A percentile compares a stretch with the other conserved stretches of the same genome.
Conservation (phyloP, 2,329 filamentous ascomycete species). For the Neocucurbitaria cava region DNA sequence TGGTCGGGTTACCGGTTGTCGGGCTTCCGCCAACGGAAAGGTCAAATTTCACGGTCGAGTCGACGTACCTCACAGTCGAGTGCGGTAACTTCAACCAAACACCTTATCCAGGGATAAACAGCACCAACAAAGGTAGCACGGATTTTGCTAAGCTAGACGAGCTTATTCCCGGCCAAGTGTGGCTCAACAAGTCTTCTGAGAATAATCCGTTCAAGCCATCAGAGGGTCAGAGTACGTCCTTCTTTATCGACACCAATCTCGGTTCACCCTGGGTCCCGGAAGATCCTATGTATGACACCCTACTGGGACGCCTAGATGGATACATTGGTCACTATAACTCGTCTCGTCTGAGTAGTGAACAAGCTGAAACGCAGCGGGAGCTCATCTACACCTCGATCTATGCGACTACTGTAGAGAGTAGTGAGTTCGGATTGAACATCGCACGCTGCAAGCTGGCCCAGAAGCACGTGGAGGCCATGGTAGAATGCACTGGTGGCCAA, state of each 20-base stretch:
- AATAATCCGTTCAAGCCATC: constrained; percentile 17
- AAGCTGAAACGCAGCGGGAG: constrained; percentile 7
- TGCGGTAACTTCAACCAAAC: constrained; percentile 21
- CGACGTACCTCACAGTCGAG: constrained; percentile 24
- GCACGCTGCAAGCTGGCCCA: constrained; percentile 27
- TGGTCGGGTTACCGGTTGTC: constrained; percentile 40
- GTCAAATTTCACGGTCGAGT: constrained; percentile 29
- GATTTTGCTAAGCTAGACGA: constrained; percentile 24
- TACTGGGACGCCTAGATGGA: constrained; percentile 22
- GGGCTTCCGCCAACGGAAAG: constrained; percentile 13
- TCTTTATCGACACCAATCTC: constrained; percentile 35
- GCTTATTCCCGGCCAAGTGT: constrained; percentile 25
- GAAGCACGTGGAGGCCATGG: constrained; percentile 29
- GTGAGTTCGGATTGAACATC: constrained; percentile 19
- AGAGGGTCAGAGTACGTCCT: constrained; percentile 12
- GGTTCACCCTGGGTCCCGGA: neutral
- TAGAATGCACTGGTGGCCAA: constrained; percentile 16
- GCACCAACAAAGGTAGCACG: neutral
- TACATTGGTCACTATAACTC: constrained; percentile 27
- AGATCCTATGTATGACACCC: constrained; percentile 1
- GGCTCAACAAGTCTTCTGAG: constrained; percentile 24
- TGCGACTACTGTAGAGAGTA: neutral
- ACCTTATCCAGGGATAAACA: constrained; percentile 9
- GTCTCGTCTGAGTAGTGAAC: constrained; percentile 5
- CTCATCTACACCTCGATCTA: constrained; percentile 22